Evolutionary conservation across 192 early-diverging fungal species (phyloP), one percentile per base, ranked within the genome.

Genomic region (Radiomyces spectabilis): DNA sequence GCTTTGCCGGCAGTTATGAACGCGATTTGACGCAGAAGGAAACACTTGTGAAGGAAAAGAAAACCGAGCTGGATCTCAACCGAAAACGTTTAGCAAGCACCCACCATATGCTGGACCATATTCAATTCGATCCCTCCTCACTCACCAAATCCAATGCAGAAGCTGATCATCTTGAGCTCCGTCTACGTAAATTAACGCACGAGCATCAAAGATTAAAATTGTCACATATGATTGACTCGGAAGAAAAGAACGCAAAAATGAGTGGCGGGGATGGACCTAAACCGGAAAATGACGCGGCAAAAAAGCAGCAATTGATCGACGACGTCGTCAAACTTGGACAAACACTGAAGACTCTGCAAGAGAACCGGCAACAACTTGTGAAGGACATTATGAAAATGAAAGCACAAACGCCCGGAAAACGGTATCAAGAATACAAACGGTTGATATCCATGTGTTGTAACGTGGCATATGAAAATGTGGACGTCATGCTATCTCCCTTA

Each of bases 391-490:
- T 76, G 1, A 59, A 65, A 30, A 56, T 79, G 7, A 53, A 66
- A 39, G 54, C 65, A 29, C 59, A 61, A 33, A 53, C 32, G 22
- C 69, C 71, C 8, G 59, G 64, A 18, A 65, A 72, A 22, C 57
- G 71, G 13, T 75, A 80, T 34, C 64, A 83, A 10, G 68, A 79
- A 15, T 89, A 84, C 69, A 83, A 83, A 53, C 64, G 73, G 5
- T 65, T 89, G 37, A 84, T 89, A 57, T 73, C 80, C 8, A 63
- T 74, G 35, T 85, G 85, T 54, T 85, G 83, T 58, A 71, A 75
- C 22, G 78, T 89, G 5, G 57, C 67, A 31, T 62, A 84, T 35
- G 78, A 85, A 24, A 69, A 78, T 41, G 82, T 89, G 0, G 81
- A 82, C 53, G 61, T 62, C 13, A 59, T 87, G 44, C 51, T 89